Conservation (phyloP, 73 alveolate genomes). For the Symbiodinium pilosum region DNA sequence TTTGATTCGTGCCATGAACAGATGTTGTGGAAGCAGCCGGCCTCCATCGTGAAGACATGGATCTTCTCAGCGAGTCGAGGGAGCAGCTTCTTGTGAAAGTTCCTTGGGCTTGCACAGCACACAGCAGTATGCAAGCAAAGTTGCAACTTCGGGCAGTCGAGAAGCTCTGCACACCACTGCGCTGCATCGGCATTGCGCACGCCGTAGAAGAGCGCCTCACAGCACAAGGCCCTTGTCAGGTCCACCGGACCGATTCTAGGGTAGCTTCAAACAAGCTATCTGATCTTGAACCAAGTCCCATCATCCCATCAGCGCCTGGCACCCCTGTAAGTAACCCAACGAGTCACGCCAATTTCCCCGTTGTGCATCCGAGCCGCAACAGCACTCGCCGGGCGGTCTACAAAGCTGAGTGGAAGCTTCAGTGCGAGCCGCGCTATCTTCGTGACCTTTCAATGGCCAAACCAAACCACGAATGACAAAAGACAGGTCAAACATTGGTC, state of each 20-base stretch:
- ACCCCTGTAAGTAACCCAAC: no score
- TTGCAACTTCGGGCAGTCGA: background rate
- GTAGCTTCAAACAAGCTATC: no score
- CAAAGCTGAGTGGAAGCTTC: constrained; percentile 90
- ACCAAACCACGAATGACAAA: no score
- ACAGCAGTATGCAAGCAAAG: background rate
- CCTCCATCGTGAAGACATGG: constrained; percentile 91
- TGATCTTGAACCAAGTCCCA: no score
- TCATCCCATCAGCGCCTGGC: no score
- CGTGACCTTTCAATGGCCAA: constrained; percentile 4
- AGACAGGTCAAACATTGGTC: no score
- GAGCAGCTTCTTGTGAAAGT: constrained; percentile 78
- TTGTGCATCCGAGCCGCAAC: constrained; percentile 34
- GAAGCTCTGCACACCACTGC: constrained; percentile 84
- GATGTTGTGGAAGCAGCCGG: background rate
- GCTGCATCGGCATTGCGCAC: constrained; percentile 84
- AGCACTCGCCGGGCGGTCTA: constrained; percentile 83
- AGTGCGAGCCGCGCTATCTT: constrained; percentile 81
- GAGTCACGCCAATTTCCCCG: no score
- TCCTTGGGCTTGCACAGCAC: constrained; percentile 1
- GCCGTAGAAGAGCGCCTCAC: constrained; percentile 83
- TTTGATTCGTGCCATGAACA: background rate
- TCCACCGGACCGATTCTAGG: no score
- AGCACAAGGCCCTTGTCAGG: background rate
- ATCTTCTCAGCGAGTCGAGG: constrained; percentile 88